Evolutionary conservation across 2,329 filamentous ascomycete genomes (phyloP), one percentile per base, ranked within the genome.

Genomic region (Myriangium duriaei): DNA sequence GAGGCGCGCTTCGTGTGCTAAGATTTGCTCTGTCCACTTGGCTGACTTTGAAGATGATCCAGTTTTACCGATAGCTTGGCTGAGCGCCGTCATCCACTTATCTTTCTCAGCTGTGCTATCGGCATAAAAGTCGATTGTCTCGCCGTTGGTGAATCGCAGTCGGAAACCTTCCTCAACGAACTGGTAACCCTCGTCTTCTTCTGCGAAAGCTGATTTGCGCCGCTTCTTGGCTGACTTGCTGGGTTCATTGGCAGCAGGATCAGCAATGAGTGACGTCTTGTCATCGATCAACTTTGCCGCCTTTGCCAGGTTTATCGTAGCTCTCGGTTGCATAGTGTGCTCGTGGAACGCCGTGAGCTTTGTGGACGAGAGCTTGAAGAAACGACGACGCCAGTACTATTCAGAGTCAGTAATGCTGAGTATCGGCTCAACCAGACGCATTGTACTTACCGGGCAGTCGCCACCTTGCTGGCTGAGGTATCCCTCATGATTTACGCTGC

Each of bases 151-250:
- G 62, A 98, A 98, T 41, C 88, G 85, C 57, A 98, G 93, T 29
- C 91, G 84, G 79, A 98, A 98, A 2, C 91, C 91, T 58, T 98
- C 91, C 59, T 98, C 91, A 37, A 98, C 88, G 58, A 98, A 98
- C 82, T 95, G 94, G 67, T 98, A 98, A 30, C 91, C 91, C 57
- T 98, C 91, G 62, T 98, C 91, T 48, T 98, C 91, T 60, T 96
- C 91, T 1, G 88, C 87, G 58, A 98, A 98, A 9, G 84, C 91
- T 21, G 87, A 95, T 58, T 92, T 86, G 40, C 91, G 81, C 30
- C 91, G 81, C 16, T 47, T 49, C 26, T 43, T 39, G 11, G 35
- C 12, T 13, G 44, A 32, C 40, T 85, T 83, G 46, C 73, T 74
- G 55, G 78, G 82, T 41, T 79, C 81, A 11, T 72, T 77, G 1